A percentile compares a stretch with the other conserved stretches of the same genome.
Conservation (phyloP, 352 stramenopile species). For the Globisporangium viniferum region DNA sequence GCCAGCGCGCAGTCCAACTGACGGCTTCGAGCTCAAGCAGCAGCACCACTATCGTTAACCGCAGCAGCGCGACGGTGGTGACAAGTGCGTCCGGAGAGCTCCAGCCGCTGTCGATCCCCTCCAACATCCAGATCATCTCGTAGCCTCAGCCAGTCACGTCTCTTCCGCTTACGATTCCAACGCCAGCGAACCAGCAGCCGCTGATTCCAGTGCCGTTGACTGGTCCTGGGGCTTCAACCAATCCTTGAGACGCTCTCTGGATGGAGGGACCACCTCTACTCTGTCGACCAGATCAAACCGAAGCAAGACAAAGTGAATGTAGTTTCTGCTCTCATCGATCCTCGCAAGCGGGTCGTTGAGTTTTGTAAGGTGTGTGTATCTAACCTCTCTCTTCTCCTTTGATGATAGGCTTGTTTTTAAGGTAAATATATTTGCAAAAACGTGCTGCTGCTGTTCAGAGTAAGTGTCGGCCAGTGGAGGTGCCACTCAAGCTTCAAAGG, state of each 20-base stretch:
- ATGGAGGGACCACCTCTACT: not conserved
- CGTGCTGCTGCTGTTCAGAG: not conserved
- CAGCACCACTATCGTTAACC: not conserved
- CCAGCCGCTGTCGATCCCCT: not conserved
- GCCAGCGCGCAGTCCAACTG: not conserved
- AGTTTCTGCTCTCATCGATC: not conserved
- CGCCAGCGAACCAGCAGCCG: not conserved
- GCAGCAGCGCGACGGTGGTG: not conserved
- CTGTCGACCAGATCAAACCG: not conserved
- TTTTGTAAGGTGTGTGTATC: not conserved
- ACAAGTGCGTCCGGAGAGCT: not conserved
- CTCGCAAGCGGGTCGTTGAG: not conserved
- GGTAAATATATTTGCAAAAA: not conserved
- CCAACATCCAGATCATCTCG: conserved; percentile 15
- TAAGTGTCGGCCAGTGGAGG: not conserved
- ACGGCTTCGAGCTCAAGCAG: not conserved
- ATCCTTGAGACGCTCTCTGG: not conserved
- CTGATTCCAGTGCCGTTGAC: not conserved
- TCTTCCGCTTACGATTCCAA: not conserved
- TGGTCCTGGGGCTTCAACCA: not conserved
- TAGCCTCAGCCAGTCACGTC: not conserved
- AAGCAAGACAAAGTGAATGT: not conserved
- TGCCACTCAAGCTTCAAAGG: not conserved
- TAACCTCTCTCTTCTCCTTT: not conserved
- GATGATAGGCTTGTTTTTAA: not conserved